A percentile compares a stretch with the other conserved stretches of the same genome.
Conservation (phyloP, 1,139 yeast genomes). For the Candida albicans region DNA sequence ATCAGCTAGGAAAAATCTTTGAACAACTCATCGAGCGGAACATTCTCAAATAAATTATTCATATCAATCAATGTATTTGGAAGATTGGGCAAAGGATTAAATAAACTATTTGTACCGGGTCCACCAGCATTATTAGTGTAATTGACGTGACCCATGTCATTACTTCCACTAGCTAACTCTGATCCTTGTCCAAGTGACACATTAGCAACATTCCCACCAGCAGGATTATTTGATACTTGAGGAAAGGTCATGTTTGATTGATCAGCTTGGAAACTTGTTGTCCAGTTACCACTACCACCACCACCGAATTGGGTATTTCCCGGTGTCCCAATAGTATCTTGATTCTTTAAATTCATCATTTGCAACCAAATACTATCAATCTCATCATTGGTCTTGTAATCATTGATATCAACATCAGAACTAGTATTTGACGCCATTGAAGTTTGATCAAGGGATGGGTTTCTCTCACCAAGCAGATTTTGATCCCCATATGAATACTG, state of each 20-base stretch:
- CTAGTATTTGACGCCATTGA: constrained; percentile 9
- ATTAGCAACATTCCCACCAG: background rate
- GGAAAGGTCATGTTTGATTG: background rate
- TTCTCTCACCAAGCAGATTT: background rate
- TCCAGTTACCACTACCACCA: background rate
- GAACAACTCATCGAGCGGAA: constrained; percentile 18
- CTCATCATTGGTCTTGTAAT: constrained; percentile 20
- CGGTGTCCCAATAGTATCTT: constrained; percentile 6
- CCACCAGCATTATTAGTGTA: background rate
- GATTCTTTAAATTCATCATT: constrained; percentile 27
- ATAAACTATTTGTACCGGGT: too few relatives aligned
- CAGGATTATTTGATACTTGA: background rate
- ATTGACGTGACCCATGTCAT: constrained; percentile 1
- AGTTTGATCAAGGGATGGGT: constrained; percentile 4
- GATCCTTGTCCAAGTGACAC: background rate
- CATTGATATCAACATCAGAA: constrained; percentile 12
- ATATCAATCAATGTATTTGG: constrained; percentile 4
- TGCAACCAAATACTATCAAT: constrained; percentile 32
- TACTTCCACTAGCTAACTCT: constrained; percentile 1
- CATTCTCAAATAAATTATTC: constrained; percentile 14
- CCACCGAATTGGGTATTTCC: background rate
- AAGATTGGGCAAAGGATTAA: background rate
- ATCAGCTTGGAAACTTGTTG: background rate
- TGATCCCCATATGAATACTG: background rate
- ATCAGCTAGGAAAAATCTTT: constrained; percentile 12